Evolutionary conservation across 73 alveolate genomes (phyloP).

Genomic region (Stentor coeruleus): DNA sequence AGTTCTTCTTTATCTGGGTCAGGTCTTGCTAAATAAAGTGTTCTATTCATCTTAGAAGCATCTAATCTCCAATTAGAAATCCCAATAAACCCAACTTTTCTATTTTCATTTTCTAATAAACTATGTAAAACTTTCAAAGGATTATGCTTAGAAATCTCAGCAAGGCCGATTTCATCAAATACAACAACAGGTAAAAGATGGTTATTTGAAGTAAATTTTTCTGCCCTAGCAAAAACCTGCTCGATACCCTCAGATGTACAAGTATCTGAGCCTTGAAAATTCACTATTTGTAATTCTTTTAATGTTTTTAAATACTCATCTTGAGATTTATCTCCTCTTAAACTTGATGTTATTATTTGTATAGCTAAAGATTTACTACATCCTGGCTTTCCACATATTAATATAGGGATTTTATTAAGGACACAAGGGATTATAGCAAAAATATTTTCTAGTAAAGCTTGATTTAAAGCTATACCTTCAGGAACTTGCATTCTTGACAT

Average conservation of each 20-base stretch:
- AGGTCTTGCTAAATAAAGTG: slow-evolving; percentile 41
- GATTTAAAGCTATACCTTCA: slow-evolving; percentile 31
- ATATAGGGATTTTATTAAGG: slow-evolving; percentile 52
- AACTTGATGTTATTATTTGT: slow-evolving; percentile 30
- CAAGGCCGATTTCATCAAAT: slow-evolving; percentile 70
- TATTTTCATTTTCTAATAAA: slow-evolving; percentile 45
- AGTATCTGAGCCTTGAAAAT: slow-evolving; percentile 14
- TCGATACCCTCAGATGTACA: neutral
- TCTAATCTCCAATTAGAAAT: slow-evolving; percentile 62
- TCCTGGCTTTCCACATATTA: slow-evolving; percentile 73
- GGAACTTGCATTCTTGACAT: slow-evolving; percentile 20
- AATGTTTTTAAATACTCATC: neutral
- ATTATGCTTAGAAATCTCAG: slow-evolving; percentile 56
- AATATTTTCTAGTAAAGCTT: slow-evolving; percentile 54
- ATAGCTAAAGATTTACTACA: slow-evolving; percentile 60
- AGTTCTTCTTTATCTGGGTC: slow-evolving; percentile 54
- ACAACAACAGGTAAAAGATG: slow-evolving; percentile 46
- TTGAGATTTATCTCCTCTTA: neutral
- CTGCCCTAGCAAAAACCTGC: neutral
- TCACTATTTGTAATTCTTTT: neutral
- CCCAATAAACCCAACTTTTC: slow-evolving; percentile 57
- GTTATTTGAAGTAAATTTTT: neutral
- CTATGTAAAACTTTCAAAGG: slow-evolving; percentile 60
- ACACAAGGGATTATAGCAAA: slow-evolving; percentile 50
- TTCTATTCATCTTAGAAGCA: slow-evolving; percentile 68